Conservation (phyloP, 129 eudicot genomes). For the Escallonia rubra region DNA sequence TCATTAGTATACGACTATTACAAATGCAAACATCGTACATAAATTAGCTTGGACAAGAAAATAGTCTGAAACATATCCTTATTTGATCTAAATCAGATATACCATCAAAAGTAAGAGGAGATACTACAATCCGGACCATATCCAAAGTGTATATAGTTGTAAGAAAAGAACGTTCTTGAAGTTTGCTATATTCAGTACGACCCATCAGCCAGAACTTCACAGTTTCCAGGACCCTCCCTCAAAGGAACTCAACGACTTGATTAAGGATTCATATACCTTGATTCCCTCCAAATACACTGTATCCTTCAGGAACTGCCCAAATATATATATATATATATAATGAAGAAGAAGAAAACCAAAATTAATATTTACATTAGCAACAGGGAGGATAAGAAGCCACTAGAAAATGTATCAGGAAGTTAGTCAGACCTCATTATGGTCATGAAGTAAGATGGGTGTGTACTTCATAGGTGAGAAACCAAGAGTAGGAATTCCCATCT, state of each 20-base stretch:
- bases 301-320: constrained; percentile 55
- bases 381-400: too few species aligned
- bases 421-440: constrained; percentile 67
- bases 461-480: constrained; percentile 97
- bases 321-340: not conserved
- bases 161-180: too few species aligned
- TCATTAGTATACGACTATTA: too few species aligned
- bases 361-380: not conserved
- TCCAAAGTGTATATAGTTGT: too few species aligned
- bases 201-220: too few species aligned
- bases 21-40: too few species aligned
- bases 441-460: constrained; percentile 87
- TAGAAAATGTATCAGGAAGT: not conserved
- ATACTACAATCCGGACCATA: too few species aligned
- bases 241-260: constrained; percentile 62
- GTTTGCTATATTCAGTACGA: too few species aligned
- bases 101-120: too few species aligned
- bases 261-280: constrained; percentile 76
- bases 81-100: too few species aligned
- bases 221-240: not conserved
- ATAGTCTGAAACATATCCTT: too few species aligned
- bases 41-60: too few species aligned
- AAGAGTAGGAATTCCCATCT: constrained; percentile 64
- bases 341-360: not conserved
- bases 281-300: constrained; percentile 74